phyloP scores from a whole-genome alignment of 2,329 filamentous ascomycete species.

The Emydomyces testavorans region DNA sequence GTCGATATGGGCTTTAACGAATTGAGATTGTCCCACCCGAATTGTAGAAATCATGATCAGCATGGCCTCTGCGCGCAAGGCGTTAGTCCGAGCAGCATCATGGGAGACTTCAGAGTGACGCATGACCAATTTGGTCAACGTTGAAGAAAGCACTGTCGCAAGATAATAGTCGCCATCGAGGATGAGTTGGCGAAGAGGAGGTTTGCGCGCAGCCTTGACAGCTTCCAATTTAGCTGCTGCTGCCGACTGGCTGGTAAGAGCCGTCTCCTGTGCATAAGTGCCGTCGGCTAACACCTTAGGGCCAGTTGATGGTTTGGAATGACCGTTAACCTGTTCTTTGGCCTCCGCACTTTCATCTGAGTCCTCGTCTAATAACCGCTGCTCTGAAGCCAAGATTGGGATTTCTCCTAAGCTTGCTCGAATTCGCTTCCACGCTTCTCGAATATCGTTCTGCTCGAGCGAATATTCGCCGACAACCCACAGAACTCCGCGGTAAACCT shows the following conservation, averaged over 20 bases:
- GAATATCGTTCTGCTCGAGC: slow-evolving; percentile 82
- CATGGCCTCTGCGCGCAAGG: slow-evolving; percentile 92
- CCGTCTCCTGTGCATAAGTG: slow-evolving; percentile 94
- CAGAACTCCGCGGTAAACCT: slow-evolving; percentile 89
- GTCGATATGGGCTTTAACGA: slow-evolving; percentile 93
- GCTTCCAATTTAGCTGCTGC: slow-evolving; percentile 86
- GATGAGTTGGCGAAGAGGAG: slow-evolving; percentile 84
- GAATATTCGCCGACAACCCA: slow-evolving; percentile 99
- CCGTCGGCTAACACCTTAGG: slow-evolving; percentile 89
- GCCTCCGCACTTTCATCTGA: slow-evolving; percentile 55
- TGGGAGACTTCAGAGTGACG: slow-evolving; percentile 86
- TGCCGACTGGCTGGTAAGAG: slow-evolving; percentile 82
- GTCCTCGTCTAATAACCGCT: slow-evolving; percentile 76
- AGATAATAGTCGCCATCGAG: slow-evolving; percentile 96
- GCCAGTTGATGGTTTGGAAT: slow-evolving; percentile 66
- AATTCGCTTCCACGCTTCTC: slow-evolving; percentile 94
- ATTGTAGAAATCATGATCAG: slow-evolving; percentile 99
- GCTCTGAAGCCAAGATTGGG: slow-evolving; percentile 88
- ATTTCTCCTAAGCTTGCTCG: slow-evolving; percentile 90
- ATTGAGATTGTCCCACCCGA: slow-evolving; percentile 95
- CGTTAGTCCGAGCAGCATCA: slow-evolving; percentile 78
- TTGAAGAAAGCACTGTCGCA: slow-evolving; percentile 87
- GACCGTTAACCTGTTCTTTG: slow-evolving; percentile 64
- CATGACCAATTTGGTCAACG: slow-evolving; percentile 95
- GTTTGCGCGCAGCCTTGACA: slow-evolving; percentile 93